Evolutionary conservation across 768 basidiomycete species (phyloP), one percentile per base, ranked within the genome.

Genomic region (Lentinula boryana): DNA sequence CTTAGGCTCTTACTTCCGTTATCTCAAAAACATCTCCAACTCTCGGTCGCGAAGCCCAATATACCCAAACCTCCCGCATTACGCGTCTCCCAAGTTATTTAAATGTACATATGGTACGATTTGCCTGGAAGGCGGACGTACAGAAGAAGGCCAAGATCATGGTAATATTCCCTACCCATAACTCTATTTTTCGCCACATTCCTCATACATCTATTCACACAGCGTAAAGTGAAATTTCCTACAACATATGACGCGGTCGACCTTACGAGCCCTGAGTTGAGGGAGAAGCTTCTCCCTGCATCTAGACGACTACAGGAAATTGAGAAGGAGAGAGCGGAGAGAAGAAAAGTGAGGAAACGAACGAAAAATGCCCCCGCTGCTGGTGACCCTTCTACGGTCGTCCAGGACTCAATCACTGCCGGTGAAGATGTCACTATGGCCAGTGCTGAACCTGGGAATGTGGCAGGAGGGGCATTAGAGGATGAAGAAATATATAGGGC

Each of bases 121-220:
- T 98, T 72, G 89, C 87, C 59, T 99, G 97, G 97, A 79, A 93
- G 62, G 79, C 84, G 40, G 97, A 98, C 65, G 95, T 97, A 62
- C 74, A 74, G 56, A 93, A 89, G 78, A 98, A 98, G 70, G 87
- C 96, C 1, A 98, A 99, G 76, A 96, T 98, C 70, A 94, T 99
- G 96, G 90, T 90, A 62, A 48, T 75, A 66, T 56, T 23, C 58
- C 12, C 16, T 32, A 60, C 0, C 40, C 2, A 27, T 35, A n/a
- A 18, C 18, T 16, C 16, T 36, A 35, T 4, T 31, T 8, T 31
- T 56, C 1, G 16, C 40, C 13, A 2, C 10, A 53, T 33, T 13
- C 32, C 23, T 18, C 27, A 43, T 33, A 56, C 18, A 7, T 16
- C 1, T 18, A 3, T 8, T 41, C 18, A 5, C 40, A 2, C 40